Base-by-base conservation (phyloP, 257 asterid genomes). In the Fraxinus americana region DNA sequence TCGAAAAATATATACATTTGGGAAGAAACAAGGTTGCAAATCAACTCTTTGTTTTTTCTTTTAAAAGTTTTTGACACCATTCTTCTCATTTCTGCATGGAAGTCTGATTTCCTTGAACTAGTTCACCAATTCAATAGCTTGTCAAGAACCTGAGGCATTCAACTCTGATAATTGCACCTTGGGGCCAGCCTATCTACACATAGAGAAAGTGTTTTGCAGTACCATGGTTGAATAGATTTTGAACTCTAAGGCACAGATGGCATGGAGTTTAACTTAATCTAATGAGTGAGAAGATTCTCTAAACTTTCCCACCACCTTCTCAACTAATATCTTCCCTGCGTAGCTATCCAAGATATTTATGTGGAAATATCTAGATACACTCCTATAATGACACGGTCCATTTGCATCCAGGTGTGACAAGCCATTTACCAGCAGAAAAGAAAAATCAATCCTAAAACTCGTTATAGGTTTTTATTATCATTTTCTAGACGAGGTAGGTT, bases 11-110 rank as follows among this genome's bases (percentile, higher is more conserved):
- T 57, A 59, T 52, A 50, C 67, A 72, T 38, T 43, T 13, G 71
- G 57, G 48, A 14, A 38, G 29, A 78, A 72, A 66, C 10, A 48
- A 63, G 25, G 17, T 19, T 71, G 67, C 65, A 78, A 38, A 43
- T 54, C 27, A 30, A 35, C 63, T 69, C 35, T 35, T 17, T 9
- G 27, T 23, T 25, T 67, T 30, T 29, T 43, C 52, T 43, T 25
- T 57, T 36, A 30, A 39, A 45, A 43, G 52, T 43, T 43, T 25
- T 39, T 72, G 52, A 41, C 54, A 39, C 12, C 63, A 11, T 43
- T 45, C 25, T 19, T 19, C 63, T 17, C 63, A 52, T 52, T 30
- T 63, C 48, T 45, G 34, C 57, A 11, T 25, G 34, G 57, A 73
- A 25, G 35, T 43, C 29, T 13, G 41, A n/a, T 50, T 76, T 32